These are phyloP conservation scores for Terana coerulea DNA, from an alignment of 768 basidiomycete species.

Conservation along the genomic window DNA sequence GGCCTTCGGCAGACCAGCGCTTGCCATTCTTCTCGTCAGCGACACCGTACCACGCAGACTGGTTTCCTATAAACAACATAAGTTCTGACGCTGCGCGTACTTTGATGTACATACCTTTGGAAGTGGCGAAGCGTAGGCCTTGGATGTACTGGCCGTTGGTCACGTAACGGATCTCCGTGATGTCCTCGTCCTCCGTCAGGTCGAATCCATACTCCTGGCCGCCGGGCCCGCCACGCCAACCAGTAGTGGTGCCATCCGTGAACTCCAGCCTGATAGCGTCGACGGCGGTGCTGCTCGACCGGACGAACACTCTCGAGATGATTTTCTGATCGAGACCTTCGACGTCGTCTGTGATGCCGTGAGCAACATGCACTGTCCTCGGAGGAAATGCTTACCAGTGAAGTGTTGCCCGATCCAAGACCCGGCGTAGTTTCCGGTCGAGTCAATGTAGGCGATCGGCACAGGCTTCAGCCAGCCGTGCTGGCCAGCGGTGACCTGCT, in stretches of 20 bases:
- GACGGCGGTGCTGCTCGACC: not conserved
- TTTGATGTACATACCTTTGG: not conserved
- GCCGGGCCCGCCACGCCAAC: not conserved
- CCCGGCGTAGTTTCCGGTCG: not conserved
- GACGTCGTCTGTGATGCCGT: not conserved
- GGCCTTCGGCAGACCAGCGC: not conserved
- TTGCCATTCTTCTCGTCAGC: not conserved
- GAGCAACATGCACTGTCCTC: not conserved
- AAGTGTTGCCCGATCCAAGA: not conserved
- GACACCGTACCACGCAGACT: conserved; percentile 3
- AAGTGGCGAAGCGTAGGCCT: conserved; percentile 1
- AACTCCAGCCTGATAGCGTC: conserved; percentile 3
- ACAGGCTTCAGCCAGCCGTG: not conserved
- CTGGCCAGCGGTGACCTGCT: not conserved
- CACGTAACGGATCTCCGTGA: not conserved
- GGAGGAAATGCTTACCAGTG: not conserved
- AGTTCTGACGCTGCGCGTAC: not conserved
- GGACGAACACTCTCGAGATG: not conserved
- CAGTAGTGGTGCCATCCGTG: conserved; percentile 5
- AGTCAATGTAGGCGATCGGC: not conserved
- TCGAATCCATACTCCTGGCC: not conserved
- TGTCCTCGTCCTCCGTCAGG: not conserved
- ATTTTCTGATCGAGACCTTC: not conserved
- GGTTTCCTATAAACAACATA: not conserved
- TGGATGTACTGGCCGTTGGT: not conserved